Base-by-base conservation (phyloP, 768 basidiomycete species). In the Hygrocybe coccinea region DNA sequence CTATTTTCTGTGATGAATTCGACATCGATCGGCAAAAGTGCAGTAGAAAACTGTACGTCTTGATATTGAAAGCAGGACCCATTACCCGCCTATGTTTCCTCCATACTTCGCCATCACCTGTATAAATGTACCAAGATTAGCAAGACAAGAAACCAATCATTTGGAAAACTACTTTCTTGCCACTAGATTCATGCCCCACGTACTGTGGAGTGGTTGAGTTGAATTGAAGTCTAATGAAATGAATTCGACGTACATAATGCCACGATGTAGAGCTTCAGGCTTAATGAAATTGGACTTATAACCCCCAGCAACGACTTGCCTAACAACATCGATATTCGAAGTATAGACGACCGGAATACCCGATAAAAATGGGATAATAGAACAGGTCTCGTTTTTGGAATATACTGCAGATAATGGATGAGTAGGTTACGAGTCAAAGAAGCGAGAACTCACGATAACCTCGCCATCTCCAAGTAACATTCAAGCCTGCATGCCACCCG, bases 261-360 rank as follows among this genome's bases (percentile, higher is more conserved):
- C 60, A 12, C 25, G 55, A 56, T 68, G 74, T 12, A 67, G 67
- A 19, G 48, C 41, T 48, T 65, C 60, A 2, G 78, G 74, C 57
- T 81, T 81, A 41, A 71, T 52, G 46, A 75, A 79, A 47, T 61
- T 69, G 1, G 68, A 67, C 48, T 72, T 75, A 34, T 72, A 69
- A 1, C 72, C 72, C 3, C 76, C 77, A 1, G 60, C 64, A 5
- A 67, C 62, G 15, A 79, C 70, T 63, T 80, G 79, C 6, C 77
- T 71, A 10, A 70, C 74, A 5, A 80, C 72, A 39, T 80, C 76
- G 19, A 81, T 56, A 54, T 78, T 80, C 14, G 74, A 69, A 2
- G 76, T 77, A 58, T 73, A 77, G 21, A 79, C 62, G 0, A 62
- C 62, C 1, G 76, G 67, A 5, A 56, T 52, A 0, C 79, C 78